Base-by-base conservation (phyloP, 1,139 yeast species). In the Casaregolazyma lundiana region DNA sequence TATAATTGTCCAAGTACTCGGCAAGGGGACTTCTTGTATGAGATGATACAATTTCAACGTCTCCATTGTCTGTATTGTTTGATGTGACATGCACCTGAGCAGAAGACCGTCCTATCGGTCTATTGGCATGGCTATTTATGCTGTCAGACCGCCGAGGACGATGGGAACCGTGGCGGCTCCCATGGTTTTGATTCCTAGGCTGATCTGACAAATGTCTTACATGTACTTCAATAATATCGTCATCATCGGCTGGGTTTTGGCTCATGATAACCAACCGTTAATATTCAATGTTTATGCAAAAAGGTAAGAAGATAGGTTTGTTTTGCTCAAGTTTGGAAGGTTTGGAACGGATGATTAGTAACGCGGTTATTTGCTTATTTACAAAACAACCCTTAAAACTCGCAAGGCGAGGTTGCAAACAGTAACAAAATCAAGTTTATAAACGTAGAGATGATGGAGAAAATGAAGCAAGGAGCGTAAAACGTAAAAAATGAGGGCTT, bases 161-260 rank as follows among this genome's bases (percentile, higher is more conserved):
- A 5, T 4, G 16, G 8, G 19, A 17, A 11, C n/a, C 11, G n/a
- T 24, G 24, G 3, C 24, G 21, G 40, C 8, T 37, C 18, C 21
- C 17, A 20, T 20, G 13, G 13, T 21, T 6, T 8, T 21, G 18
- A 29, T 11, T 26, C 18, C 19, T 16, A 9, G 20, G 20, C 30
- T n/a, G 20, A 18, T 22, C 32, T 2, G 35, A 20, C 18, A 36
- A 7, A n/a, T 22, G 37, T 5, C 45, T 22, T 2, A 45, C 48
- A 16, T 30, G 21, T 4, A 36, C 30, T 24, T 41, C 45, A 17
- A 45, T 39, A 15, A 45, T 45, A 17, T 45, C 48, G 35, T 45
- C 48, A 19, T 43, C 46, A 30, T 38, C 46, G n/a, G 20, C 38
- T 13, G 37, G 13, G 32, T 26, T 26, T 11, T 26, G 32, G 13